A percentile compares a stretch with the other conserved stretches of the same genome.
phyloP scores from a whole-genome alignment of 2,329 filamentous ascomycete species.

The Coniochaeta sp. region DNA sequence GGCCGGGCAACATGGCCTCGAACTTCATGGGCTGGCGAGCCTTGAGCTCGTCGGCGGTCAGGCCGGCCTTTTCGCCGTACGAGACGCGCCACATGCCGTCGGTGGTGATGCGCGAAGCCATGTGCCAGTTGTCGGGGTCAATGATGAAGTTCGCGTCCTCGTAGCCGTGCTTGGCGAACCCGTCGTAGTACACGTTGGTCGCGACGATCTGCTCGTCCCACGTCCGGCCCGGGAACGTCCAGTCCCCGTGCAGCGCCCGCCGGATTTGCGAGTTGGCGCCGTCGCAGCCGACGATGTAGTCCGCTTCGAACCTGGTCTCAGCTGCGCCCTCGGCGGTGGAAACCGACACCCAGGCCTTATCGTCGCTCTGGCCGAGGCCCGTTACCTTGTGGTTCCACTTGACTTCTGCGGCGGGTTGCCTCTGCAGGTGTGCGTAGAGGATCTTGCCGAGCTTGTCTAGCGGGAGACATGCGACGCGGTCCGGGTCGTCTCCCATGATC shows the following conservation, averaged over 20 bases:
- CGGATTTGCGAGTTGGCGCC: conserved; percentile 27
- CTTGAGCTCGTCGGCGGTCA: conserved; percentile 34
- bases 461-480: conserved; percentile 29
- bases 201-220: not conserved
- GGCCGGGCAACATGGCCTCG: conserved; percentile 37
- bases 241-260: conserved; percentile 24
- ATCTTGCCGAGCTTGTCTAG: conserved; percentile 29
- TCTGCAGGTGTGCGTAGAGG: conserved; percentile 23
- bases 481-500: conserved; percentile 13
- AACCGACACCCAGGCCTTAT: conserved; percentile 17
- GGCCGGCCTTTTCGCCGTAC: conserved; percentile 36
- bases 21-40: conserved; percentile 34
- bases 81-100: conserved; percentile 45
- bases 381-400: conserved; percentile 26
- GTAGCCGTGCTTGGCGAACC: not conserved
- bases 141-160: conserved; percentile 38
- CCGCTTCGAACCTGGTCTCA: conserved; percentile 16
- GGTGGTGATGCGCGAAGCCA: conserved; percentile 39
- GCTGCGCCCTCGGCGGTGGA: conserved; percentile 7
- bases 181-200: conserved; percentile 22
- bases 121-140: conserved; percentile 40
- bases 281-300: conserved; percentile 36
- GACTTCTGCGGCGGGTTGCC: conserved; percentile 20
- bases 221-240: conserved; percentile 3
- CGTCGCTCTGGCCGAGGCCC: conserved; percentile 21